These are phyloP conservation scores for Gryganskiella cystojenkinii DNA, from an alignment of 192 early-diverging fungal genomes.

Conservation along the genomic window DNA sequence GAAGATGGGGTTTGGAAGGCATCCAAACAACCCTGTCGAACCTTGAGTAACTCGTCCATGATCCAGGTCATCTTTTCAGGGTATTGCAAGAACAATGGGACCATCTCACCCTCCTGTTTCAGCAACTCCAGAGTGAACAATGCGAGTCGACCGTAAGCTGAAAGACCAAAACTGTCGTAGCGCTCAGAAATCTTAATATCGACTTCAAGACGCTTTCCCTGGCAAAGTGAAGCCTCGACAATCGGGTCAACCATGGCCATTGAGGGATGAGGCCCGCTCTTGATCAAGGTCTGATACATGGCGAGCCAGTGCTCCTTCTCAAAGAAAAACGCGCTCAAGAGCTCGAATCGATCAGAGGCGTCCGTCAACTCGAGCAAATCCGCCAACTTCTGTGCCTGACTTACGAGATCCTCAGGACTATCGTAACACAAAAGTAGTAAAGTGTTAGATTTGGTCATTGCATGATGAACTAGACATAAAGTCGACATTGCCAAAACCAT, in stretches of 20 bases:
- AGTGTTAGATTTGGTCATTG: background rate
- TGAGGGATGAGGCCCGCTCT: constrained; percentile 33
- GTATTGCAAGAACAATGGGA: constrained; percentile 34
- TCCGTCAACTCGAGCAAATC: constrained; percentile 37
- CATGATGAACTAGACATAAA: background rate
- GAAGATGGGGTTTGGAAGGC: constrained; percentile 43
- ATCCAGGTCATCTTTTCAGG: constrained; percentile 51
- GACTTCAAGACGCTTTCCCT: constrained; percentile 9
- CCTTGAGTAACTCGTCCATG: constrained; percentile 37
- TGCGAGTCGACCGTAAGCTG: constrained; percentile 55
- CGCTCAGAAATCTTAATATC: background rate
- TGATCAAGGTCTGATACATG: constrained; percentile 39
- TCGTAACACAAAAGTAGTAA: background rate
- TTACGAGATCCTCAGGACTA: constrained; percentile 61
- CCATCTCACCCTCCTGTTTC: constrained; percentile 29
- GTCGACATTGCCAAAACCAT: background rate
- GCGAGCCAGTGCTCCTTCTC: constrained; percentile 51
- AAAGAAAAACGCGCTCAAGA: constrained; percentile 40
- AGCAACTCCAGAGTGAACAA: constrained; percentile 57
- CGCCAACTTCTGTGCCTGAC: constrained; percentile 46
- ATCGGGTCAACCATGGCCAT: constrained; percentile 32
- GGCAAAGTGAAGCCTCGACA: constrained; percentile 27
- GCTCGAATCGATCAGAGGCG: constrained; percentile 24
- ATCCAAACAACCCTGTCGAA: constrained; percentile 45
- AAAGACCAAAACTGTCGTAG: constrained; percentile 64